Conservation (phyloP, 208 protist species). For the Vickermania spadyakhi region DNA sequence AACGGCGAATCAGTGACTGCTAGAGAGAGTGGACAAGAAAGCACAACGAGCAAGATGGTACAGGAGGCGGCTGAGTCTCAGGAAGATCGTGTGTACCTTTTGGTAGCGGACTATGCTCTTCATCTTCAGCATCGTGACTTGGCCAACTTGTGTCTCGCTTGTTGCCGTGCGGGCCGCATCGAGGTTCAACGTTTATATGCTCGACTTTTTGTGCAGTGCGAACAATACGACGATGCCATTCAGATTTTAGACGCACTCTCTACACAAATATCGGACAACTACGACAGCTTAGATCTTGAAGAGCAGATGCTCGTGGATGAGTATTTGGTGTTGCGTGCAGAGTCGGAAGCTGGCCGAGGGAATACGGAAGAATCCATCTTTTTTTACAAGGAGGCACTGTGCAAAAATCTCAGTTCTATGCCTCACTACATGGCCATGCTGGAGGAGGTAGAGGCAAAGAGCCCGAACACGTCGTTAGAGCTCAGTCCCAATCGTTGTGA, state of each 20-base stretch:
- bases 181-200: slow-evolving; percentile 69
- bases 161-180: slow-evolving; percentile 20
- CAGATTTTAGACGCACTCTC: slow-evolving; percentile 22
- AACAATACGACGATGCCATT: slow-evolving; percentile 57
- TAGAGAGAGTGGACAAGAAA: not conserved
- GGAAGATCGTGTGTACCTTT: slow-evolving; percentile 16
- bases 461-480: not conserved
- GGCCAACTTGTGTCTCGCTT: slow-evolving; percentile 60
- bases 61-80: not conserved
- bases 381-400: slow-evolving; percentile 52
- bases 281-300: not conserved
- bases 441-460: slow-evolving; percentile 5
- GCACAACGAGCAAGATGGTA: slow-evolving; percentile 4
- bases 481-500: slow-evolving; percentile 1
- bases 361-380: slow-evolving; percentile 30
- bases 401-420: slow-evolving; percentile 5
- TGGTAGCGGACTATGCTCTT: slow-evolving; percentile 40
- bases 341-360: slow-evolving; percentile 46
- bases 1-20: not conserved
- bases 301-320: slow-evolving; percentile 18
- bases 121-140: slow-evolving; percentile 61
- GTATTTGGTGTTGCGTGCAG: slow-evolving; percentile 45
- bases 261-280: not conserved
- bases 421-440: slow-evolving; percentile 12
- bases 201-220: slow-evolving; percentile 55